These are phyloP conservation scores for Dianthus caryophyllus DNA, from an alignment of 148 eudicot genomes.

Conservation along the genomic window DNA sequence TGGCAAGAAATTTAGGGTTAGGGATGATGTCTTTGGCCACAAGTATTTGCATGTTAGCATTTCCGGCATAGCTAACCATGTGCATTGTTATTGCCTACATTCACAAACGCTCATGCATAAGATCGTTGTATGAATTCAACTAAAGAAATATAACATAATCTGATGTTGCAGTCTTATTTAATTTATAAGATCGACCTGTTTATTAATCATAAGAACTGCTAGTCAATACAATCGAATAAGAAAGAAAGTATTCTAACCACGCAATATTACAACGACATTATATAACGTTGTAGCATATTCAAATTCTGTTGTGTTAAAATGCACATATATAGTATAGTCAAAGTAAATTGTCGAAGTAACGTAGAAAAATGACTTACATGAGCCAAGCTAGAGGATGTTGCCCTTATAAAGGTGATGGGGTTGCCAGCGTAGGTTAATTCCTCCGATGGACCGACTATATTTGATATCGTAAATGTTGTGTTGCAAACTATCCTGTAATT, in stretches of 20 bases:
- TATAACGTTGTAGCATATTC: no score
- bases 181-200: no score
- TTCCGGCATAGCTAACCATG: slow-evolving; percentile 73
- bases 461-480: slow-evolving; percentile 22
- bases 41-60: slow-evolving; percentile 64
- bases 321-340: no score
- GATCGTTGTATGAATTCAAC: no score
- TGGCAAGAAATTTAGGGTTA: slow-evolving; percentile 53
- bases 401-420: slow-evolving; percentile 42
- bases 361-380: slow-evolving; percentile 55
- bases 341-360: no score
- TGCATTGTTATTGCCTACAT: slow-evolving; percentile 65
- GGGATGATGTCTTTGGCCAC: slow-evolving; percentile 77
- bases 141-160: no score
- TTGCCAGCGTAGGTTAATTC: slow-evolving; percentile 28
- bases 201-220: no score
- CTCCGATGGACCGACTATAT: slow-evolving; percentile 18
- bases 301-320: no score
- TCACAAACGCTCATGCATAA: background rate
- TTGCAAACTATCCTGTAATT: slow-evolving; percentile 18
- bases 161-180: no score
- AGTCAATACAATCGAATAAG: no score
- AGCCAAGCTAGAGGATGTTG: slow-evolving; percentile 39
- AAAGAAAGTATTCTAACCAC: no score
- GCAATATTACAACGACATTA: no score